Percentiles rank a stretch among this genome's conserved stretches.
Evolutionary conservation across 1,139 yeast genomes (phyloP).

Genomic region (Debaryomyces robertsiae): DNA sequence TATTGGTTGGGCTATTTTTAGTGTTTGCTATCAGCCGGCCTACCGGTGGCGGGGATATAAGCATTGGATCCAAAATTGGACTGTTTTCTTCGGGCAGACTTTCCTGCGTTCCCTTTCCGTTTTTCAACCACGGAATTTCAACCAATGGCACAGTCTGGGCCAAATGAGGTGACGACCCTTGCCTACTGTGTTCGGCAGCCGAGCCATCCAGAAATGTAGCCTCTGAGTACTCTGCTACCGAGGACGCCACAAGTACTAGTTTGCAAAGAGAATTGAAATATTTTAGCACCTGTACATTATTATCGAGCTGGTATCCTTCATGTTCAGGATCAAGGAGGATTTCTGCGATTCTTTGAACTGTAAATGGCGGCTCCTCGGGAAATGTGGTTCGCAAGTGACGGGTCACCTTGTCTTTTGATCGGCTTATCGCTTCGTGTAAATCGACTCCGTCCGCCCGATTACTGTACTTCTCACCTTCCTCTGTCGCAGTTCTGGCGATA

Average conservation of each 20-base stretch:
- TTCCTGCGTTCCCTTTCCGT: slow-evolving; percentile 15
- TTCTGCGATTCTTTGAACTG: slow-evolving; percentile 58
- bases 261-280: slow-evolving; percentile 34
- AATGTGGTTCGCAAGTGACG: slow-evolving; percentile 30
- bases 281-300: slow-evolving; percentile 30
- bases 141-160: slow-evolving; percentile 24
- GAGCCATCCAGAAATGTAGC: slow-evolving; percentile 11
- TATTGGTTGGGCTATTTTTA: background rate
- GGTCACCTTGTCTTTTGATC: slow-evolving; percentile 13
- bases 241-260: slow-evolving; percentile 32
- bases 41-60: slow-evolving; percentile 9
- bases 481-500: slow-evolving; percentile 18
- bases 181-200: slow-evolving; percentile 4
- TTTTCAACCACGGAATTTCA: slow-evolving; percentile 52
- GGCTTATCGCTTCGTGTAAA: slow-evolving; percentile 18
- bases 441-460: slow-evolving; percentile 19
- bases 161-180: slow-evolving; percentile 7
- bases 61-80: slow-evolving; percentile 7
- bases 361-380: slow-evolving; percentile 54
- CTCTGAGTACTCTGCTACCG: slow-evolving; percentile 28
- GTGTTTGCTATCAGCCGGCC: background rate
- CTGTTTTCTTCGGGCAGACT: slow-evolving; percentile 4
- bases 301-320: slow-evolving; percentile 33
- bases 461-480: slow-evolving; percentile 17
- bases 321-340: slow-evolving; percentile 42